Percentiles rank a stretch among this genome's conserved stretches.
Conservation (phyloP, 163 green algal genomes). For the Trebouxiophyceae sp. region DNA sequence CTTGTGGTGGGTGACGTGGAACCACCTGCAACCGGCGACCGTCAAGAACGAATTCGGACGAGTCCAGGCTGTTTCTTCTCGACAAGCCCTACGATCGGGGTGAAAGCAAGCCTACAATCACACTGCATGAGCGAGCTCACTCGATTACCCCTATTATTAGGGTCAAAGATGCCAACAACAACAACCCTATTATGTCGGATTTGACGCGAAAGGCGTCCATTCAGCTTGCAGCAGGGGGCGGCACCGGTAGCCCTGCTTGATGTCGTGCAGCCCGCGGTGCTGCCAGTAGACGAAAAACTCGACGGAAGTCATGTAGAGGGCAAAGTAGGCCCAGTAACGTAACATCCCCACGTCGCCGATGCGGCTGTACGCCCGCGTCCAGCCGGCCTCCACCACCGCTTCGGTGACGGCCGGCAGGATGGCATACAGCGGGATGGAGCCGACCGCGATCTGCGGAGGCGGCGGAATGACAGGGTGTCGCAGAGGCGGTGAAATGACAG, state of each 20-base stretch:
- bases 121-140: no score
- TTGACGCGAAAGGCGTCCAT: no score
- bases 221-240: slow-evolving; percentile 3
- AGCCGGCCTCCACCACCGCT: slow-evolving; percentile 69
- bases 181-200: no score
- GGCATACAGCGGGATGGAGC: slow-evolving; percentile 79
- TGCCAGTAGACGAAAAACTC: slow-evolving; percentile 95
- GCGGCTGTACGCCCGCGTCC: slow-evolving; percentile 67
- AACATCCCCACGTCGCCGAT: slow-evolving; percentile 63
- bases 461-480: slow-evolving; percentile 1
- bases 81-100: no score
- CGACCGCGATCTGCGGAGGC: slow-evolving; percentile 50
- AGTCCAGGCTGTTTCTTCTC: no score
- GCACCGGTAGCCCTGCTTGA: slow-evolving; percentile 64
- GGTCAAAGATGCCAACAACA: background rate
- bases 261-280: slow-evolving; percentile 82
- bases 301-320: slow-evolving; percentile 83
- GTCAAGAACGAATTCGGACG: no score
- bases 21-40: slow-evolving; percentile 45
- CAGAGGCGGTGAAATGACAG: slow-evolving; percentile 1
- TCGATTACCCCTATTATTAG: no score
- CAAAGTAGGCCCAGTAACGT: slow-evolving; percentile 67
- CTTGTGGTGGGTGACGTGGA: slow-evolving; percentile 90
- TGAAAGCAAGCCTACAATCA: no score
- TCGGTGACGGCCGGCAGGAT: slow-evolving; percentile 74